Conservation (phyloP, 2,329 filamentous ascomycete genomes). For the Penicillium sp. region DNA sequence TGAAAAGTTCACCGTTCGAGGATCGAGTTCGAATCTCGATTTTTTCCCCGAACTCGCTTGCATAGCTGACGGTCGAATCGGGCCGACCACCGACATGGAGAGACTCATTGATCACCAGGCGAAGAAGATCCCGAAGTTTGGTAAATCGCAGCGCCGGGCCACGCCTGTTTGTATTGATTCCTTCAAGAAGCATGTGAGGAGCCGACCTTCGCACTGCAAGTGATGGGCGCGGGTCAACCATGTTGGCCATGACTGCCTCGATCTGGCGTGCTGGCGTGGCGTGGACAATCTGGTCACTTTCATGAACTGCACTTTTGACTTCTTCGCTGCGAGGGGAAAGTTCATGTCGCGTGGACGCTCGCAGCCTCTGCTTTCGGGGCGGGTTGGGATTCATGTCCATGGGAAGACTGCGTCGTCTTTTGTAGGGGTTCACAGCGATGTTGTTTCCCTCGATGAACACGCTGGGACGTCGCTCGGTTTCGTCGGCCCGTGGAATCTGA, state of each 20-base stretch:
- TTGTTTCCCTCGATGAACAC: slow-evolving; percentile 42
- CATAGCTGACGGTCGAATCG: slow-evolving; percentile 43
- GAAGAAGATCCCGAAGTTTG: slow-evolving; percentile 43
- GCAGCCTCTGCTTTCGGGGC: slow-evolving; percentile 34
- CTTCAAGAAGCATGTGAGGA: slow-evolving; percentile 33
- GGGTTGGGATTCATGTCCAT: slow-evolving; percentile 32
- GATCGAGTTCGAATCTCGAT: slow-evolving; percentile 43
- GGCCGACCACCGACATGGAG: slow-evolving; percentile 45
- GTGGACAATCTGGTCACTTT: slow-evolving; percentile 39
- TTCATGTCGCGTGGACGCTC: slow-evolving; percentile 30
- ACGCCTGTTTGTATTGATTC: slow-evolving; percentile 31
- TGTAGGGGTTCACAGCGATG: slow-evolving; percentile 42
- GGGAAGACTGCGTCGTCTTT: slow-evolving; percentile 42
- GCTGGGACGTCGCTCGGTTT: slow-evolving; percentile 34
- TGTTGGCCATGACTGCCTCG: slow-evolving; percentile 38
- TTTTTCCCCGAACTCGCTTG: slow-evolving; percentile 42
- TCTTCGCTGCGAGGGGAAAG: slow-evolving; percentile 38
- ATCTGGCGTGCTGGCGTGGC: slow-evolving; percentile 32
- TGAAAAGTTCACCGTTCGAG: slow-evolving; percentile 42
- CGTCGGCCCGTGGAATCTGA: slow-evolving; percentile 19
- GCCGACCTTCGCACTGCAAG: slow-evolving; percentile 35
- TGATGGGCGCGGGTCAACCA: slow-evolving; percentile 33
- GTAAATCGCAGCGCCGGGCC: slow-evolving; percentile 39
- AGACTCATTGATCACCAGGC: slow-evolving; percentile 45
- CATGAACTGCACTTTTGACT: slow-evolving; percentile 40